phyloP scores from a whole-genome alignment of 2,329 filamentous ascomycete species.

The Trichoderma cornu-damae region DNA sequence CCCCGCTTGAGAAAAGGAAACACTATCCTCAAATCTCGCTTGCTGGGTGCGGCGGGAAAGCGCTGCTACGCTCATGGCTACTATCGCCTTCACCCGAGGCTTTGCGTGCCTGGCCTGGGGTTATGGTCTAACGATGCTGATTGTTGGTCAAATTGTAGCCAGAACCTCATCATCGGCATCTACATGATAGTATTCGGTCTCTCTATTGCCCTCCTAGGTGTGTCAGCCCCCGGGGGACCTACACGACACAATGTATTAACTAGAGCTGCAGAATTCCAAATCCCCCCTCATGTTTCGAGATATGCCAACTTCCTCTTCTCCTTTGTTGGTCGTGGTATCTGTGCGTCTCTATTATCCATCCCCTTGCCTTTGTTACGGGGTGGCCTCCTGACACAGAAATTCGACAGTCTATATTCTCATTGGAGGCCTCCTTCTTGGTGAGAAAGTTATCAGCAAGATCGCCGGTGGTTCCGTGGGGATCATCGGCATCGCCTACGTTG shows the following conservation, averaged over 20 bases:
- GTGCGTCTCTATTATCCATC: slow-evolving; percentile 53
- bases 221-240: slow-evolving; percentile 3
- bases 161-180: slow-evolving; percentile 66
- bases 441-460: slow-evolving; percentile 61
- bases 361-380: neutral
- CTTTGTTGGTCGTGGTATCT: slow-evolving; percentile 90
- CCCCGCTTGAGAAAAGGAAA: neutral
- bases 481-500: slow-evolving; percentile 71
- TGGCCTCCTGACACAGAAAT: slow-evolving; percentile 14
- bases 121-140: neutral
- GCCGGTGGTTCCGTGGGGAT: slow-evolving; percentile 73
- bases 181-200: slow-evolving; percentile 92
- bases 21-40: neutral
- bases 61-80: neutral
- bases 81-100: neutral
- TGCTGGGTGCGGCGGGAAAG: neutral
- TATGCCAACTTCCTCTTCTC: slow-evolving; percentile 98
- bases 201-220: slow-evolving; percentile 63
- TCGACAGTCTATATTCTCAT: slow-evolving; percentile 87
- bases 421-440: slow-evolving; percentile 75
- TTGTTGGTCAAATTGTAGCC: slow-evolving; percentile 11
- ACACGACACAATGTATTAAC: neutral
- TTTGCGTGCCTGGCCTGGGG: neutral
- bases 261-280: slow-evolving; percentile 69
- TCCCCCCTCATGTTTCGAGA: slow-evolving; percentile 84